Conservation (phyloP, 2,329 filamentous ascomycete genomes). For the Nigrospora sphaerica region DNA sequence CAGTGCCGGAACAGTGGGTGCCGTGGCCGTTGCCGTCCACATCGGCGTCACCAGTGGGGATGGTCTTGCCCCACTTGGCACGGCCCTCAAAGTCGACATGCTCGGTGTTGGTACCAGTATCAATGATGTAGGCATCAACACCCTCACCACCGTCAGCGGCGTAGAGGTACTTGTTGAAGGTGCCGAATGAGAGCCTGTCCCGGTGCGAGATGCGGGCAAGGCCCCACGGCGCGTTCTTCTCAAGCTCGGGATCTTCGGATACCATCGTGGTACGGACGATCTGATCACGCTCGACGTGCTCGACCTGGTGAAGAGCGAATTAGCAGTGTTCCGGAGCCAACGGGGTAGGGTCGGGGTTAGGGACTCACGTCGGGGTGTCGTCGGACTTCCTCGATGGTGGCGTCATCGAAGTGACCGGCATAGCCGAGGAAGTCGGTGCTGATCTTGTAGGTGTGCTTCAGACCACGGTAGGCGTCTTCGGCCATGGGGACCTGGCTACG, state of each 20-base stretch:
- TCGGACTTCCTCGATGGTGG: slow-evolving; percentile 87
- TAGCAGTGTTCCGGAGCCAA: slow-evolving; percentile 1
- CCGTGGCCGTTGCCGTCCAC: slow-evolving; percentile 96
- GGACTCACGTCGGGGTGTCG: slow-evolving; percentile 90
- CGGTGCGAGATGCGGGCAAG: slow-evolving; percentile 97
- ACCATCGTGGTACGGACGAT: slow-evolving; percentile 72
- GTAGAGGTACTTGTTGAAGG: slow-evolving; percentile 98
- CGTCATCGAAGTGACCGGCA: slow-evolving; percentile 91
- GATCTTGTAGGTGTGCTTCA: slow-evolving; percentile 97
- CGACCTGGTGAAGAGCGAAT: slow-evolving; percentile 57
- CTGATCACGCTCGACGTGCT: slow-evolving; percentile 92
- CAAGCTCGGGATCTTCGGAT: slow-evolving; percentile 39
- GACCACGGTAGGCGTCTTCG: slow-evolving; percentile 66
- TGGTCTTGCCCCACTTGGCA: slow-evolving; percentile 94
- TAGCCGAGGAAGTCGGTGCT: slow-evolving; percentile 80
- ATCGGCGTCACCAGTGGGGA: slow-evolving; percentile 77
- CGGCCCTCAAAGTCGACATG: slow-evolving; percentile 98
- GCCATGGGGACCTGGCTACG: slow-evolving; percentile 65
- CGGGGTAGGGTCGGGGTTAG: background rate
- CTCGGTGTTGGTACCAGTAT: slow-evolving; percentile 88
- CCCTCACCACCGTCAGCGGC: slow-evolving; percentile 85
- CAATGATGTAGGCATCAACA: slow-evolving; percentile 97
- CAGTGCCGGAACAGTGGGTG: slow-evolving; percentile 97
- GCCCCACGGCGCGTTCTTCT: slow-evolving; percentile 98
- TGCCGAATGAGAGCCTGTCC: slow-evolving; percentile 76